These are phyloP conservation scores for Trichoderma gracile DNA, from an alignment of 2,329 filamentous ascomycete genomes.

Conservation along the genomic window DNA sequence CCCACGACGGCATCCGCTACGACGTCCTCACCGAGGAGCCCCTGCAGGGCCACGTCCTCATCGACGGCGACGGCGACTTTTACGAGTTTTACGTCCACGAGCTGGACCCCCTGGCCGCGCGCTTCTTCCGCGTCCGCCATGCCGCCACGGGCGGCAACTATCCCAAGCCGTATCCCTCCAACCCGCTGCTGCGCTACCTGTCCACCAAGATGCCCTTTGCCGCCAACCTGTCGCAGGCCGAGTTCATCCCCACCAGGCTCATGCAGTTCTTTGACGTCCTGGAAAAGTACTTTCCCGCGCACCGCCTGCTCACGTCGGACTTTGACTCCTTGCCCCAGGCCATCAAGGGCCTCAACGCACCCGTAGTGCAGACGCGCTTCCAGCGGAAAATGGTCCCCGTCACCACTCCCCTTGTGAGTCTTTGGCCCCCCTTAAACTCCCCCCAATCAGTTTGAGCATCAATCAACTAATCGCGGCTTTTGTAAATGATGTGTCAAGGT, in stretches of 20 bases:
- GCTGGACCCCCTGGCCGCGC: conserved; percentile 78
- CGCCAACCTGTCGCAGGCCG: conserved; percentile 75
- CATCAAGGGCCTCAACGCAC: conserved; percentile 81
- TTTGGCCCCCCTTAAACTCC: too few relatives aligned
- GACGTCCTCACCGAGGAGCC: conserved; percentile 77
- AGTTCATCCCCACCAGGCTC: conserved; percentile 91
- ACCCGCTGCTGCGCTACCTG: conserved; percentile 60
- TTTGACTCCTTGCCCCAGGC: conserved; percentile 85
- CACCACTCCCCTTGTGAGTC: conserved; percentile 80
- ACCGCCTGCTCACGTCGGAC: conserved; percentile 85
- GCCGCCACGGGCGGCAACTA: conserved; percentile 68
- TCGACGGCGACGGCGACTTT: conserved; percentile 84
- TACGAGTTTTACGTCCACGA: conserved; percentile 86
- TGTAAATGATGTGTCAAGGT: conserved; percentile 70
- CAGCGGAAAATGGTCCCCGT: conserved; percentile 85
- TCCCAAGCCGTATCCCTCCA: conserved; percentile 60
- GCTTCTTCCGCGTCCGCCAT: conserved; percentile 82
- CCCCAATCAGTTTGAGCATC: too few relatives aligned
- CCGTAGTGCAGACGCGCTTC: conserved; percentile 94
- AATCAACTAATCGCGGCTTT: neutral
- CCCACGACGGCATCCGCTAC: conserved; percentile 92
- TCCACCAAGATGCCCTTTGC: conserved; percentile 67
- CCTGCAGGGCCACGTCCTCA: conserved; percentile 83
- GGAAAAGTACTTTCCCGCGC: conserved; percentile 82
- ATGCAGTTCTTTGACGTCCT: conserved; percentile 98